phyloP scores from a whole-genome alignment of 148 eudicot genomes.

The Rhododendron henanense region DNA sequence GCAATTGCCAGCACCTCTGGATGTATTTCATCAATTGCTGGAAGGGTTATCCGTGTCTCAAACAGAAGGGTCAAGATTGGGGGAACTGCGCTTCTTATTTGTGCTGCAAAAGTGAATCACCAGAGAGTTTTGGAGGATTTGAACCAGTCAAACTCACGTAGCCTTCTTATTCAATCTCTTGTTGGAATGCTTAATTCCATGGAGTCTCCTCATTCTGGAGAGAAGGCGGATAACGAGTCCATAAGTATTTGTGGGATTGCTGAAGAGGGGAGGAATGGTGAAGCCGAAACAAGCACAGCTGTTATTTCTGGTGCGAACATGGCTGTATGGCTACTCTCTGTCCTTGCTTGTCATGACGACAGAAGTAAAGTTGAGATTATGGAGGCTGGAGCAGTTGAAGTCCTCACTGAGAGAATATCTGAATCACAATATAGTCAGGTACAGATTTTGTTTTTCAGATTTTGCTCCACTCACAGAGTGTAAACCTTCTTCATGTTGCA shows the following conservation, averaged over 20 bases:
- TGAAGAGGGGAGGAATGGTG: slow-evolving; percentile 39
- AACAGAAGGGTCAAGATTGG: slow-evolving; percentile 65
- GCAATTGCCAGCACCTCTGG: slow-evolving; percentile 56
- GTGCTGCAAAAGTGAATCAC: slow-evolving; percentile 74
- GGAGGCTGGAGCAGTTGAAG: slow-evolving; percentile 93
- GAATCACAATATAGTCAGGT: slow-evolving; percentile 61
- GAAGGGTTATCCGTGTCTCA: slow-evolving; percentile 65
- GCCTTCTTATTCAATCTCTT: slow-evolving; percentile 70
- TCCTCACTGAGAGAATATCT: slow-evolving; percentile 69
- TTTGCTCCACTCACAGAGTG: background rate
- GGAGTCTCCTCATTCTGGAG: slow-evolving; percentile 32
- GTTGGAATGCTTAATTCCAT: slow-evolving; percentile 59
- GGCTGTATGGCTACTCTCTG: slow-evolving; percentile 79
- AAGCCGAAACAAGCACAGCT: slow-evolving; percentile 34
- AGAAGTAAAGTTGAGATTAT: slow-evolving; percentile 58
- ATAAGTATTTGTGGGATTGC: slow-evolving; percentile 54
- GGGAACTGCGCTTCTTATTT: slow-evolving; percentile 83
- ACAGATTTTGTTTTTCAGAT: slow-evolving; percentile 1
- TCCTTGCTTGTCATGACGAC: slow-evolving; percentile 73
- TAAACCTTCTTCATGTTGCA: background rate
- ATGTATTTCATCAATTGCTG: slow-evolving; percentile 72
- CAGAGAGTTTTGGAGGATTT: slow-evolving; percentile 67
- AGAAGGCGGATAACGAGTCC: slow-evolving; percentile 36
- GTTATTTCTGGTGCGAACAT: slow-evolving; percentile 60
- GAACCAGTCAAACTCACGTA: slow-evolving; percentile 43